Evolutionary conservation across 768 basidiomycete genomes (phyloP), one percentile per base, ranked within the genome.

Genomic region (Leucocoprinus leucothites): DNA sequence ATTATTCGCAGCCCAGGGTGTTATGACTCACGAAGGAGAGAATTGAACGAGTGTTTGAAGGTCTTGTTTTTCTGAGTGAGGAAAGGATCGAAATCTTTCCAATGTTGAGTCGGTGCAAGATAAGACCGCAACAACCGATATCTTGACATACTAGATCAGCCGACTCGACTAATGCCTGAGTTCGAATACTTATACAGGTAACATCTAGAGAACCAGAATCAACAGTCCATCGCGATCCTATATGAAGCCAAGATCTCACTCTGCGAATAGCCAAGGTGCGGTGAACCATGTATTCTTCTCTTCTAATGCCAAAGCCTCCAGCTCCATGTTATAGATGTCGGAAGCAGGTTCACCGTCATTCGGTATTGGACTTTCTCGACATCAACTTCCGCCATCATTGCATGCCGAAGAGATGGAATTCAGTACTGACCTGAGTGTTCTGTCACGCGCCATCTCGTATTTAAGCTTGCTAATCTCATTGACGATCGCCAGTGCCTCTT

Each of bases 231-330:
- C n/a, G 40, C n/a, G 47, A 1, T 31, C 38, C n/a, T 9, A 11
- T 48, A 51, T 19, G 9, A 21, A 58, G 48, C 53, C 36, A 56
- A 57, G 64, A 48, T 71, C 88, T 60, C 74, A 97, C 87, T 98
- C 96, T 54, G 94, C 93, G 67, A 79, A 98, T n/a, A 99, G 78
- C 96, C 96, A 99, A 1, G 94, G 92, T 4, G 91, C 84, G 7
- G 82, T 89, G 65, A 92, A 94, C 96, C 96, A 99, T 0, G 87
- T 89, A 57, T 85, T 78, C 62, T 77, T 74, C 2, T 69, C 67
- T 1, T 74, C 66, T 24, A 73, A 67, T 0, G 72, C 71, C 1
- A 90, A 76, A 0, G 69, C 67, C 4, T 67, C 67, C 11, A 99
- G 74, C 58, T 93, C 87, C 0, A 71, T 62, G 60, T 99, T 98